phyloP scores from a whole-genome alignment of 1,139 yeast genomes.

The Geotrichum cucujoidarum region DNA sequence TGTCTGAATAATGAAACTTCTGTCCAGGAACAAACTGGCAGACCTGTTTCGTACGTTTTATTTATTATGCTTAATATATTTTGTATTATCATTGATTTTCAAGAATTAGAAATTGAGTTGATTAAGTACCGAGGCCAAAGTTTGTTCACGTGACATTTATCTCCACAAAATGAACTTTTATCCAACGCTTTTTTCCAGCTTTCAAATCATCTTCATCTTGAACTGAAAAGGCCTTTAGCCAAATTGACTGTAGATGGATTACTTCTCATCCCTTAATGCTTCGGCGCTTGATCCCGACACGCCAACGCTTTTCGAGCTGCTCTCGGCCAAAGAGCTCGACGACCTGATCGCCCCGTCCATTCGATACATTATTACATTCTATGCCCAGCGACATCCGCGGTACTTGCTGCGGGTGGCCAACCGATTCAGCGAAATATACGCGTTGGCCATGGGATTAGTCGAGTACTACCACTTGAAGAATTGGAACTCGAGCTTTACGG shows the following conservation, averaged over 20 bases:
- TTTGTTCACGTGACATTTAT: too few relatives aligned
- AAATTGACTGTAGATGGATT: slow-evolving; percentile 52
- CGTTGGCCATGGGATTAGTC: slow-evolving; percentile 56
- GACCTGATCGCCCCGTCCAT: slow-evolving; percentile 75
- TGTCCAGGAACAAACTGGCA: too few relatives aligned
- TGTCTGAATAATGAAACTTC: too few relatives aligned
- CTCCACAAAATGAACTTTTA: too few relatives aligned
- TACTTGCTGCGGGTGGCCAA: slow-evolving; percentile 59
- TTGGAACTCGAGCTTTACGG: slow-evolving; percentile 88
- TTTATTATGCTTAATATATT: too few relatives aligned
- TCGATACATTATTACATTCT: slow-evolving; percentile 73
- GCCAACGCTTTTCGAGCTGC: slow-evolving; percentile 78
- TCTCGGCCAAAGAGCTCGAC: slow-evolving; percentile 77
- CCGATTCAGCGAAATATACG: slow-evolving; percentile 70
- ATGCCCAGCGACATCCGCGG: slow-evolving; percentile 74
- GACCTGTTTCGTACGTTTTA: too few relatives aligned
- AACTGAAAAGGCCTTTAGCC: not conserved
- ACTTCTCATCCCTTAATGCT: slow-evolving; percentile 74
- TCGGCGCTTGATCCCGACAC: slow-evolving; percentile 66
- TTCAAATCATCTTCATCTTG: not conserved
- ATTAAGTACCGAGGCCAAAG: too few relatives aligned
- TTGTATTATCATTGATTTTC: too few relatives aligned
- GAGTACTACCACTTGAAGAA: slow-evolving; percentile 67
- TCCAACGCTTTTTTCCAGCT: not conserved
- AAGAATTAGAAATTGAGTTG: too few relatives aligned